Conservation (phyloP, 1,284 basidiomycete species). For the Fomitiporia mediterranea region DNA sequence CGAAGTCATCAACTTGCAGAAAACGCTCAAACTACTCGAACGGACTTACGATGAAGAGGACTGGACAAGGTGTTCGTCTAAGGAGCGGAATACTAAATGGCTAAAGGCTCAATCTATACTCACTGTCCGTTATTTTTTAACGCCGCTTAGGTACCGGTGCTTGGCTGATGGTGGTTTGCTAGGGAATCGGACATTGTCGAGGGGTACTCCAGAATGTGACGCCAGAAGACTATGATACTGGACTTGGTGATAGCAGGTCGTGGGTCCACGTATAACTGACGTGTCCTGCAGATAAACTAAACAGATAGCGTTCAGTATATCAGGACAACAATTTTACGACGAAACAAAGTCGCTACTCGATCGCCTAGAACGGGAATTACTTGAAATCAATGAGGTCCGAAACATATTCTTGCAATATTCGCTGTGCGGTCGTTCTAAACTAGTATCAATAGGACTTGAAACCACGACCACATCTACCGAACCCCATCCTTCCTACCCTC, state of each 20-base stretch:
- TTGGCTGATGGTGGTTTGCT: conserved; percentile 6
- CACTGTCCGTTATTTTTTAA: conserved; percentile 41
- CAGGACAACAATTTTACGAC: conserved; percentile 35
- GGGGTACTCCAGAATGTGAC: conserved; percentile 20
- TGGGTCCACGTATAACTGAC: conserved; percentile 5
- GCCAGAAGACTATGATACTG: conserved; percentile 14
- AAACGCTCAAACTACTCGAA: conserved; percentile 59
- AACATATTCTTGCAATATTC: background rate
- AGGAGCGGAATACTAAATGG: conserved; percentile 33
- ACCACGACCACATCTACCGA: conserved; percentile 36
- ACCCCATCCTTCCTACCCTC: conserved; percentile 31
- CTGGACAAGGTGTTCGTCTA: conserved; percentile 35
- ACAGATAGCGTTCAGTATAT: conserved; percentile 30
- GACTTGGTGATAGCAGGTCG: conserved; percentile 13
- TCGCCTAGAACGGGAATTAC: conserved; percentile 46
- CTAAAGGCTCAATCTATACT: conserved; percentile 51
- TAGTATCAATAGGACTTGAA: conserved; percentile 30
- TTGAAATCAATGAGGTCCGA: conserved; percentile 45
- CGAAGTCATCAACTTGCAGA: conserved; percentile 63
- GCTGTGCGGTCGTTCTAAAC: conserved; percentile 5
- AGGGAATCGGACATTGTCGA: conserved; percentile 58
- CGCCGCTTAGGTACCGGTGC: background rate
- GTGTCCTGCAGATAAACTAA: background rate
- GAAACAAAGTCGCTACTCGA: conserved; percentile 48
- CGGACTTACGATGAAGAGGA: conserved; percentile 45